Percentiles rank a stretch among this genome's conserved stretches.
Evolutionary conservation across 2,329 filamentous ascomycete genomes (phyloP).

Genomic region (Grosmannia clavigera): DNA sequence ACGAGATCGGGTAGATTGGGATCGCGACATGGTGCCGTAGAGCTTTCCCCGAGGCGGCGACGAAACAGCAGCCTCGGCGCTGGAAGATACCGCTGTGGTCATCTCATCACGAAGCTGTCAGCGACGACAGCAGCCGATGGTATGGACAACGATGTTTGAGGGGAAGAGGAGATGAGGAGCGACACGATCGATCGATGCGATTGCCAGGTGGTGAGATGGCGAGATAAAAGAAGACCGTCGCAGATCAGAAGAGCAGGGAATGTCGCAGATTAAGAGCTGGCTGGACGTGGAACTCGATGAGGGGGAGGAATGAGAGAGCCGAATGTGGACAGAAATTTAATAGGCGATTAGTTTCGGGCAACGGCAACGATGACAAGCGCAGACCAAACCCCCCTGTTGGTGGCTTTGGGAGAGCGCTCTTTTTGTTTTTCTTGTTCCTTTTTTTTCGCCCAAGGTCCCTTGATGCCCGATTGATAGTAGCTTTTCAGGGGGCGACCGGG

Average conservation of each 20-base stretch:
- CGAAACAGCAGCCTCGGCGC: constrained; percentile 19
- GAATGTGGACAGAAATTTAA: not conserved
- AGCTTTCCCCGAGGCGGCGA: constrained; percentile 18
- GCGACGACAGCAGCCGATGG: not conserved
- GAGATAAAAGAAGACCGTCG: too few relatives aligned
- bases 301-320: not conserved
- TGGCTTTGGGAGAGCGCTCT: not conserved
- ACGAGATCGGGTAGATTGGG: constrained; percentile 25
- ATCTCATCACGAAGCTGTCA: constrained; percentile 16
- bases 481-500: not conserved
- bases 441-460: not conserved
- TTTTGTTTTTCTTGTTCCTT: not conserved
- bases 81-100: constrained; percentile 21
- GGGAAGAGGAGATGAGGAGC: not conserved
- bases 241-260: too few relatives aligned
- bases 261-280: not conserved
- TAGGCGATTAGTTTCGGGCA: not conserved
- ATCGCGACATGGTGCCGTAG: constrained; percentile 17
- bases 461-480: not conserved
- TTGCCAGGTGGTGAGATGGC: too few relatives aligned
- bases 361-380: not conserved
- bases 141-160: not conserved
- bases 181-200: not conserved
- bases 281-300: not conserved
- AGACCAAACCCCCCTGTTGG: not conserved